Conservation (phyloP, 495 filamentous ascomycete species). For the Xylaria sp. region DNA sequence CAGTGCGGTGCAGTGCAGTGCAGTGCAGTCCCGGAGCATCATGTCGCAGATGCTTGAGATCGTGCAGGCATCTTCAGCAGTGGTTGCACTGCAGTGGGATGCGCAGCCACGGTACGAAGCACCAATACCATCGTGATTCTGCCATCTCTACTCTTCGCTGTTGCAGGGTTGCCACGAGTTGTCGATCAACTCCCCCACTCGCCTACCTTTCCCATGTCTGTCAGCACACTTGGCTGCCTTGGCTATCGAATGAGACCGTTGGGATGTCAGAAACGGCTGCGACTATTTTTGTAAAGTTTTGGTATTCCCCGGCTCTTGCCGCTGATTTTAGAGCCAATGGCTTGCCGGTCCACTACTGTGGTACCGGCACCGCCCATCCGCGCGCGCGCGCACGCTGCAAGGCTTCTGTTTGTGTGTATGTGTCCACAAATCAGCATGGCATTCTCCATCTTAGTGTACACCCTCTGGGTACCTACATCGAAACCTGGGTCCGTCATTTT, state of each 20-base stretch:
- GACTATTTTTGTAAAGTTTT: slow-evolving; percentile 27
- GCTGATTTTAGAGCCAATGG: slow-evolving; percentile 27
- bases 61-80: slow-evolving; percentile 18
- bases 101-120: slow-evolving; percentile 20
- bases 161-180: slow-evolving; percentile 28
- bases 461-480: neutral
- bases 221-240: slow-evolving; percentile 20
- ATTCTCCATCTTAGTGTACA: neutral
- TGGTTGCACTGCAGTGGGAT: slow-evolving; percentile 25
- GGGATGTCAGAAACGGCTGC: slow-evolving; percentile 18
- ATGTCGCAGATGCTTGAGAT: slow-evolving; percentile 25
- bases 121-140: slow-evolving; percentile 4
- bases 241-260: slow-evolving; percentile 23
- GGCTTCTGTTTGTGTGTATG: neutral
- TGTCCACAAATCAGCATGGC: slow-evolving; percentile 25
- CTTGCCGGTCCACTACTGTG: slow-evolving; percentile 19
- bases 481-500: neutral
- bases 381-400: slow-evolving; percentile 6
- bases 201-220: slow-evolving; percentile 4
- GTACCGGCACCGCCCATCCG: slow-evolving; percentile 28
- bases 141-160: neutral
- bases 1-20: no score
- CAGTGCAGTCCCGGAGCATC: slow-evolving; percentile 12
- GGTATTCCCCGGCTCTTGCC: slow-evolving; percentile 14
- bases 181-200: slow-evolving; percentile 8